phyloP scores from a whole-genome alignment of 306 rosid genomes.

The Fragaria nilgerrensis region DNA sequence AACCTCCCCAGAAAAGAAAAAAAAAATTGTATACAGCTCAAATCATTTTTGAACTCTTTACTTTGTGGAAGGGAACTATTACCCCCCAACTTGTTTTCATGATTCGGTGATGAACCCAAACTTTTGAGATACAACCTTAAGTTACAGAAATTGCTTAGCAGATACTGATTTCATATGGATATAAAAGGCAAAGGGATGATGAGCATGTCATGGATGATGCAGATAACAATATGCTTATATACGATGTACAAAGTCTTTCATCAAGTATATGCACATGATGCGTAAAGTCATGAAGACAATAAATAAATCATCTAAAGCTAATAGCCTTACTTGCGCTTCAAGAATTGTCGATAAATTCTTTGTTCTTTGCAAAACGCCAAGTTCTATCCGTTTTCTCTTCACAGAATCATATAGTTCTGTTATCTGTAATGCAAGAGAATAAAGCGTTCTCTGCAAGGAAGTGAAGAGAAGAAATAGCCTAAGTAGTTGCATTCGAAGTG shows the following conservation, averaged over 20 bases:
- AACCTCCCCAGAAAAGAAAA: not conserved
- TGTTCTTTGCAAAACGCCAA: conserved; percentile 57
- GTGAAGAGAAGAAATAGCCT: not conserved
- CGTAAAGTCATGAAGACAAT: conserved; percentile 12
- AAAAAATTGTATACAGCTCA: not conserved
- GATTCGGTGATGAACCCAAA: not conserved
- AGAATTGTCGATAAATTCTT: conserved; percentile 58
- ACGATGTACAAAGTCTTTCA: not conserved
- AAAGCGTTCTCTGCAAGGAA: conserved; percentile 57
- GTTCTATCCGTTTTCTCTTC: conserved; percentile 53
- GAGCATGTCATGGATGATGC: not conserved
- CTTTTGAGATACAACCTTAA: not conserved
- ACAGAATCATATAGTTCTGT: conserved; percentile 60
- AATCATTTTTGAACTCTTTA: not conserved
- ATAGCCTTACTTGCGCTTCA: conserved; percentile 67
- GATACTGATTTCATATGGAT: not conserved
- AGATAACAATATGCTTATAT: not conserved
- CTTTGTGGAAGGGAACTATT: not conserved
- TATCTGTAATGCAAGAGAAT: conserved; percentile 53
- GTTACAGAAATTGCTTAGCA: not conserved
- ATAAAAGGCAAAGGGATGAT: not conserved
- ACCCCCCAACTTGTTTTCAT: not conserved
- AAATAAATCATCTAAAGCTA: conserved; percentile 10
- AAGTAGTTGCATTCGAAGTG: not conserved
- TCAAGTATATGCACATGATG: not conserved